Evolutionary conservation across 2,329 filamentous ascomycete species (phyloP).

Genomic region (Neofusicoccum laricinum): DNA sequence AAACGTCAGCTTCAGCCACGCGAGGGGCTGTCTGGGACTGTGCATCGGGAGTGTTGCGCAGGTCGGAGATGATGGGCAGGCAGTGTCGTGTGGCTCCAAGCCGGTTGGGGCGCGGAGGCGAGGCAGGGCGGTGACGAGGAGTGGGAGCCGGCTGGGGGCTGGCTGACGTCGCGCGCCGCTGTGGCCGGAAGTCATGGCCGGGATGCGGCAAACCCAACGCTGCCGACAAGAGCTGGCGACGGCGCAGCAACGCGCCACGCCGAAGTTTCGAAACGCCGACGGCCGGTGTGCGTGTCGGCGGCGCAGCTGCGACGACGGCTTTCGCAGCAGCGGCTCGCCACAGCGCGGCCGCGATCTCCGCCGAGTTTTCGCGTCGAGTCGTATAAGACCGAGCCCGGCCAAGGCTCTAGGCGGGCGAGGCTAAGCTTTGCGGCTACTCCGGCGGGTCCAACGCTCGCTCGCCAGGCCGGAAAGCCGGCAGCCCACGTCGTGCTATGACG

Average conservation of each 20-base stretch:
- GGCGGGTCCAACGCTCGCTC: background rate
- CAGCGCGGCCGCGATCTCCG: background rate
- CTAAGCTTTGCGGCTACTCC: constrained; percentile 5
- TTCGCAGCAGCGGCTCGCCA: no score
- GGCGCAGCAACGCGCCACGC: background rate
- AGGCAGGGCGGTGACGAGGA: background rate
- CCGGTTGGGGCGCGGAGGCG: no score
- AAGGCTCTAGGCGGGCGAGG: background rate
- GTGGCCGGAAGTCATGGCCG: background rate
- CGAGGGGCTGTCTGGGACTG: background rate
- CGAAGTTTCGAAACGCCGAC: background rate
- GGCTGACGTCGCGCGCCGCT: background rate
- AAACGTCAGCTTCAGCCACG: constrained; percentile 5
- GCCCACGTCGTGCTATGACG: background rate
- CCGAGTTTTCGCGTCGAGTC: background rate
- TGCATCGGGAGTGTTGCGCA: background rate
- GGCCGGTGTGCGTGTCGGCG: background rate
- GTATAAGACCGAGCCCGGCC: background rate
- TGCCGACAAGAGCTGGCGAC: no score
- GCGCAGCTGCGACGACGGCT: background rate
- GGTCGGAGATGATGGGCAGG: background rate
- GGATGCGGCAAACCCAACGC: background rate
- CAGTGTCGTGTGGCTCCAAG: background rate
- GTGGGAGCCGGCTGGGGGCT: background rate
- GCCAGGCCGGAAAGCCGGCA: background rate